Base-by-base conservation (phyloP, 2,329 filamentous ascomycete species). In the Botrytis fabae region DNA sequence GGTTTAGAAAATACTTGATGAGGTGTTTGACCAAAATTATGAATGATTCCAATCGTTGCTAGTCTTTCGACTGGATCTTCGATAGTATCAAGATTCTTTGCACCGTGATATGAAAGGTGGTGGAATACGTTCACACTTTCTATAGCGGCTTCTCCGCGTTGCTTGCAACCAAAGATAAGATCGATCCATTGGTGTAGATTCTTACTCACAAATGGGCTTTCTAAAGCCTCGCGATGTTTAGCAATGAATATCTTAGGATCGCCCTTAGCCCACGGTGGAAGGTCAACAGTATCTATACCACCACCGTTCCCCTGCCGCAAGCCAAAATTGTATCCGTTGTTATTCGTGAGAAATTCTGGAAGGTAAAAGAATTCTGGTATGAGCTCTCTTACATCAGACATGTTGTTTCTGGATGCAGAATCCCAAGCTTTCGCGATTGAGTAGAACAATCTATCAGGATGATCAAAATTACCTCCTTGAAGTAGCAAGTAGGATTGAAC, bases 311-410 rank as follows among this genome's bases (percentile, higher is more conserved):
- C 94, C 81, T 98, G 95, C 35, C 93, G 90, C 57, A 90, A 85
- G 10, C 97, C 97, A 82, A 99, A 98, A 77, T 98, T 94, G 82
- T 97, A 99, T 6, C 90, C 89, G 79, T 99, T 99, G 76, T 94
- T 88, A 79, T 99, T 99, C n/a, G 90, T 91, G 25, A 99, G 84
- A 76, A 99, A 98, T 76, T 98, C 96, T 0, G 96, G 95, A 1
- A 99, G 86, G 78, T 95, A 99, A 84, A 97, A 99, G 82, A 99
- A 99, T 79, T 99, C 96, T 0, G 96, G 96, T 28, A 94, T 98
- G 38, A 99, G 85, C 81, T 99, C 96, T 76, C 96, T 89, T 3
- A 99, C 95, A 82, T 99, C 96, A 0, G 93, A 93, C 86, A 97
- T 97, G 80, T 95, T 98, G 74, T 93, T 92, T 73, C 88, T 88